Evolutionary conservation across 768 basidiomycete genomes (phyloP), one percentile per base, ranked within the genome.

Genomic region (Mrakia blollopis): DNA sequence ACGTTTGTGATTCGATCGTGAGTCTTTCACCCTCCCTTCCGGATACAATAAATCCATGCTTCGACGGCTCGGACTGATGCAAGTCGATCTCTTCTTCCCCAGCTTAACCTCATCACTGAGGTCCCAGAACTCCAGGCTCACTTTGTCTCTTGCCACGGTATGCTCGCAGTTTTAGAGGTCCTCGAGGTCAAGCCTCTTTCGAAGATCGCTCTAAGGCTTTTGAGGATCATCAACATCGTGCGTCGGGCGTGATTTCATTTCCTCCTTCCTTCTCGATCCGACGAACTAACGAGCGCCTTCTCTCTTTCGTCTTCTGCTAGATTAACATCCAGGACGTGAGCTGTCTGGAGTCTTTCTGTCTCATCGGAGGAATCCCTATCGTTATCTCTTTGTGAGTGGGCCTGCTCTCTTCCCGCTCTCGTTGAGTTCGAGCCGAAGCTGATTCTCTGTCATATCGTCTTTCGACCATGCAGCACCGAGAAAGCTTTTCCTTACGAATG

Each of bases 401-500:
- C n/a, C n/a, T 14, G 44, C 23, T 16, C 41, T 3, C 28, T 74
- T 16, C 35, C 35, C 4, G n/a, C 35, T 35, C n/a, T 14, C 35
- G 0, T 25, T 1, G 61, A 47, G 63, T 16, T 35, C 74, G 44
- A 1, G 23, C 13, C 50, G 32, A 14, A 23, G 23, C n/a, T 30
- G 18, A 25, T 21, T n/a, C 25, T 3, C 57, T 23, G 6, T 39
- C 57, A 13, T 41, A 1, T 21, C 25, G 44, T 73, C 41, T 41
- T 14, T 41, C 74, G 35, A 68, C 30, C 10, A 32, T 50, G 28
- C 78, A 83, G 80, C 82, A 94, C 96, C 0, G 93, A 93, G 16
- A 98, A 96, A 86, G 93, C 91, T 80, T 93, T 92, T 81, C 90
- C 94, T 1, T 89, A 92, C 18, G 94, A 97, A 82, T 97, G 94